Evolutionary conservation across 1,284 basidiomycete species (phyloP), one percentile per base, ranked within the genome.

Genomic region (Fomitopsis pinicola): DNA sequence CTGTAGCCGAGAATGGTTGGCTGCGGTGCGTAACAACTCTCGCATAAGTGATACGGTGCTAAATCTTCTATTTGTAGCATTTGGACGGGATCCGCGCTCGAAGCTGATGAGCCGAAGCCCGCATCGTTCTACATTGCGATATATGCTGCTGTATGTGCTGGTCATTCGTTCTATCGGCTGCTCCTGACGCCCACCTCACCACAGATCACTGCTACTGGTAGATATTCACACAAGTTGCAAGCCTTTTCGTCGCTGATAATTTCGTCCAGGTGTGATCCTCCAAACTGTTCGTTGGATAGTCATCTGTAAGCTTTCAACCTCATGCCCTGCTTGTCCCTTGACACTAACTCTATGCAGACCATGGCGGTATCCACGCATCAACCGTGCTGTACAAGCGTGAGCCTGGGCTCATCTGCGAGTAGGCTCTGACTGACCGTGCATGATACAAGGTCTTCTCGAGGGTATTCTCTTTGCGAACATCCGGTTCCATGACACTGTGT

Each of bases 401-500:
- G 86, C 64, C 69, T 19, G 3, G 22, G 22, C 9, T 10, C 72
- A 33, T 68, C 68, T 17, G 15, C 12, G 9, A 8, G 10, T 44
- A 63, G 68, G 17, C 57, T 38, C 35, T n/a, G n/a, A 38, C 44
- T 42, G 42, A 9, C 33, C 1, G 45, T 28, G 66, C 45, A 64
- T 71, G 6, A 70, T 72, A 10, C 0, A 63, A 84, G 87, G 77
- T 44, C 82, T 99, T 55, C 81, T 98, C 45, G 89, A 95, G 71
- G 77, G 89, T 0, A 89, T 98, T 10, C 78, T 99, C 1, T 95
- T 95, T 67, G 95, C 96, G 1, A 88, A 94, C 46, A 88, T 97
- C 57, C 86, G 95, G 30, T 97, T 97, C 82, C 95, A 97, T 70
- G 95, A 98, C 71, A 97, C 94, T 0, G 87, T 94, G 3, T 92